Conservation (phyloP, 176 grass and related monocot genomes). For the Cymbopogon citratus region DNA sequence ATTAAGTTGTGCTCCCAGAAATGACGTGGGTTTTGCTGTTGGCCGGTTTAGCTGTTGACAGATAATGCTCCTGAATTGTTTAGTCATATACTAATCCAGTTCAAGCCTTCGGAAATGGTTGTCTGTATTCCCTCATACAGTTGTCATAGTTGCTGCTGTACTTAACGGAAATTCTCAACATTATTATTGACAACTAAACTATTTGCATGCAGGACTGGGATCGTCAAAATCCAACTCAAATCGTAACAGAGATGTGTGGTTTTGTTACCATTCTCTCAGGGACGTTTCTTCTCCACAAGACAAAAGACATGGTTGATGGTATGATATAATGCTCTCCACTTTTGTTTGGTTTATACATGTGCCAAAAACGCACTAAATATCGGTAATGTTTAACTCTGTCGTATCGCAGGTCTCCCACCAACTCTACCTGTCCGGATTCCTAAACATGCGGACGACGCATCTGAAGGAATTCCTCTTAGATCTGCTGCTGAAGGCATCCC, state of each 20-base stretch:
- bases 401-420: slow-evolving; percentile 43
- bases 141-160: background rate
- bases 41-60: background rate
- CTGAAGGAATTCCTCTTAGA: slow-evolving; percentile 88
- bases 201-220: slow-evolving; percentile 78
- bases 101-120: background rate
- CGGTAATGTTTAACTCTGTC: slow-evolving; percentile 4
- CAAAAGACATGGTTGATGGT: slow-evolving; percentile 97
- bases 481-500: slow-evolving; percentile 65
- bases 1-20: background rate
- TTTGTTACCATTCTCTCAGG: slow-evolving; percentile 93
- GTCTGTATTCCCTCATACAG: background rate
- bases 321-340: background rate
- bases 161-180: background rate
- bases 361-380: background rate
- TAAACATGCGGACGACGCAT: slow-evolving; percentile 49
- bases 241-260: slow-evolving; percentile 92
- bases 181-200: background rate
- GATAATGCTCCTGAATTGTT: background rate
- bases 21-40: background rate
- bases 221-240: slow-evolving; percentile 94
- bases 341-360: background rate
- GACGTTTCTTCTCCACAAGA: slow-evolving; percentile 98
- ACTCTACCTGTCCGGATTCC: slow-evolving; percentile 45
- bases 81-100: background rate